These are phyloP conservation scores for Fusarium piperis DNA, from an alignment of 2,329 filamentous ascomycete genomes.

Conservation along the genomic window DNA sequence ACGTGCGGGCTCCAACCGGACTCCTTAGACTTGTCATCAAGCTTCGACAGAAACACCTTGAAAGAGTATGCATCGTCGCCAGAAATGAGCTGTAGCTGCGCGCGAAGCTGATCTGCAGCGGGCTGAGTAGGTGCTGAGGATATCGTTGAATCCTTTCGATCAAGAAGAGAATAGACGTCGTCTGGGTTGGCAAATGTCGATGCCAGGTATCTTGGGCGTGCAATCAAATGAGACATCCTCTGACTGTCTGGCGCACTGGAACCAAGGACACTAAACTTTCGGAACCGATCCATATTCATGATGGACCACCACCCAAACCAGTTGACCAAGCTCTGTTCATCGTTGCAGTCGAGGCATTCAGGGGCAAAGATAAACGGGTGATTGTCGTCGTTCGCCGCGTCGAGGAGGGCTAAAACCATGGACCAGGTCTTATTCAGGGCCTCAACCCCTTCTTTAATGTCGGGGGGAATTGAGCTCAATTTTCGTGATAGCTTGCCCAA, in stretches of 20 bases:
- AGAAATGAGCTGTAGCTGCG: conserved; percentile 1
- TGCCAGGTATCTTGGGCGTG: conserved; percentile 45
- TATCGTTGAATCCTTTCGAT: conserved; percentile 2
- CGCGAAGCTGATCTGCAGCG: not conserved
- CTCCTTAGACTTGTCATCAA: conserved; percentile 4
- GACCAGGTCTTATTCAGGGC: conserved; percentile 37
- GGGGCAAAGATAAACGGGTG: conserved; percentile 57
- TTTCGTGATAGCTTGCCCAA: not conserved
- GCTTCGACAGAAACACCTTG: conserved; percentile 1
- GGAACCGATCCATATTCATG: conserved; percentile 58
- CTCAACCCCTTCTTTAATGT: conserved; percentile 21
- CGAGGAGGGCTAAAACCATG: conserved; percentile 31
- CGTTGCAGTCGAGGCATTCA: conserved; percentile 61
- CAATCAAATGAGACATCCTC: conserved; percentile 39
- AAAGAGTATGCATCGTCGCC: conserved; percentile 17
- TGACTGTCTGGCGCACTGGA: conserved; percentile 45
- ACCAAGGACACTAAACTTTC: conserved; percentile 66
- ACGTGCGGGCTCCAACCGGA: conserved; percentile 32
- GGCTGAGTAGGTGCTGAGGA: not conserved
- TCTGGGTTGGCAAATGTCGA: conserved; percentile 52
- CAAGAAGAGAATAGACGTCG: conserved; percentile 17
- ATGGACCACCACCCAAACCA: conserved; percentile 71
- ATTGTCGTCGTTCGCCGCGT: conserved; percentile 12
- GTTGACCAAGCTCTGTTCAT: conserved; percentile 70
- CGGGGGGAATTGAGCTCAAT: not conserved